phyloP scores from a whole-genome alignment of 768 basidiomycete genomes.

The Grammothele lineata region DNA sequence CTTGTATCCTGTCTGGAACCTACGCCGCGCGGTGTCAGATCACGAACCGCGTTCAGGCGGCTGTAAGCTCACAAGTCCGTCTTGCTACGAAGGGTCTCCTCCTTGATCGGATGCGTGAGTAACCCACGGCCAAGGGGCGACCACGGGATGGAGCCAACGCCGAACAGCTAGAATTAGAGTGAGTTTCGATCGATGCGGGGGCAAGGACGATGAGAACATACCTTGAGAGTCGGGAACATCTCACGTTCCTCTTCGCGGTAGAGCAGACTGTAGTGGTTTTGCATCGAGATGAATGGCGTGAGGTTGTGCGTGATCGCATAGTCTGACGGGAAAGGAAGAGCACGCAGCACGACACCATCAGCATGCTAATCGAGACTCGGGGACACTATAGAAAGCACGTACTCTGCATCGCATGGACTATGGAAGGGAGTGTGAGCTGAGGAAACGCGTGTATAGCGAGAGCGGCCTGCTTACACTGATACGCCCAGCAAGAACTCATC shows the following conservation, averaged over 20 bases:
- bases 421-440: conserved; percentile 1
- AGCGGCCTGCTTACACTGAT: conserved; percentile 27
- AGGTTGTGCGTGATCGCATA: conserved; percentile 37
- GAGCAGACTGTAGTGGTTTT: conserved; percentile 51
- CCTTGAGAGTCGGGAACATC: conserved; percentile 46
- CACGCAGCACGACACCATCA: no score
- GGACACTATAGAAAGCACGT: not conserved
- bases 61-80: conserved; percentile 18
- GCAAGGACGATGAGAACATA: not conserved
- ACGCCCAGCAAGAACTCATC: conserved; percentile 35
- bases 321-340: conserved; percentile 19
- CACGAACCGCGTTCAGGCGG: no score
- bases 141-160: conserved; percentile 35
- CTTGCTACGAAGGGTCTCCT: conserved; percentile 20
- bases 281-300: conserved; percentile 61
- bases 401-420: conserved; percentile 34
- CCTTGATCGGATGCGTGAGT: conserved; percentile 23
- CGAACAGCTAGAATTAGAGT: no score
- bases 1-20: not conserved
- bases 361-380: not conserved
- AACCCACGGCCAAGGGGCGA: conserved; percentile 33
- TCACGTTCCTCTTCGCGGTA: conserved; percentile 62
- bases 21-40: not conserved
- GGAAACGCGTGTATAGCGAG: no score
- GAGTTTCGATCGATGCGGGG: not conserved